phyloP scores from a whole-genome alignment of 345 rosid species.

The Aquilaria yunnanensis region DNA sequence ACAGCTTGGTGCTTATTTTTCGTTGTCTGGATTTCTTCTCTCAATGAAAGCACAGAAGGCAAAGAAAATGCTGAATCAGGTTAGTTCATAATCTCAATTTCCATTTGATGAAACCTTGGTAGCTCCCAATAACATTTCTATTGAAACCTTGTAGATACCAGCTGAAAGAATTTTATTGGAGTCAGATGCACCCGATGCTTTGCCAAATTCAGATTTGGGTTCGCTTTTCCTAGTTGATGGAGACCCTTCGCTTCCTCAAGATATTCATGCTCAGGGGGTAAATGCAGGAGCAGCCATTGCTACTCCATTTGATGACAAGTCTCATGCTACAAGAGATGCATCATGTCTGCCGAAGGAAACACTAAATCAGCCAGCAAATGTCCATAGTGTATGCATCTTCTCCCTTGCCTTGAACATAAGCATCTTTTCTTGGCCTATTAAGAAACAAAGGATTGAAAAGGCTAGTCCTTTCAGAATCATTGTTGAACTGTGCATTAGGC shows the following conservation, averaged over 20 bases:
- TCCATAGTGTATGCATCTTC: slow-evolving; percentile 39
- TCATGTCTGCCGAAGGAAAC: slow-evolving; percentile 37
- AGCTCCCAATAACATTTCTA: slow-evolving; percentile 8
- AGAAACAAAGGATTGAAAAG: too few relatives aligned
- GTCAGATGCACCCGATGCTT: slow-evolving; percentile 95
- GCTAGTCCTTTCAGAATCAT: not conserved
- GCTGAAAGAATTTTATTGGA: slow-evolving; percentile 78
- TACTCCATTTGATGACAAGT: slow-evolving; percentile 16
- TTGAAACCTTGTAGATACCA: slow-evolving; percentile 49
- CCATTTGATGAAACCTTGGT: not conserved
- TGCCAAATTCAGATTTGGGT: slow-evolving; percentile 45
- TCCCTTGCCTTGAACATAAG: not conserved
- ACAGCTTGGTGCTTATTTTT: slow-evolving; percentile 86
- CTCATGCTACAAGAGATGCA: slow-evolving; percentile 25
- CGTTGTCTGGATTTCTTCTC: slow-evolving; percentile 88
- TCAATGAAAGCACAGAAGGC: slow-evolving; percentile 71
- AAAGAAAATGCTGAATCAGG: slow-evolving; percentile 65
- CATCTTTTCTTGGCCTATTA: not conserved
- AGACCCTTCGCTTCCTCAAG: slow-evolving; percentile 36
- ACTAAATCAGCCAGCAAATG: slow-evolving; percentile 89
- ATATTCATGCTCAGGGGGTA: slow-evolving; percentile 19
- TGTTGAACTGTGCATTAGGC: too few relatives aligned
- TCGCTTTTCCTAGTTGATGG: slow-evolving; percentile 41
- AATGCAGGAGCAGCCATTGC: slow-evolving; percentile 18
- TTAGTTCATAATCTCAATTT: slow-evolving; percentile 25